Percentiles rank a stretch among this genome's conserved stretches.
Conservation (phyloP, 2,329 filamentous ascomycete genomes). For the Hypoxylon sp. region DNA sequence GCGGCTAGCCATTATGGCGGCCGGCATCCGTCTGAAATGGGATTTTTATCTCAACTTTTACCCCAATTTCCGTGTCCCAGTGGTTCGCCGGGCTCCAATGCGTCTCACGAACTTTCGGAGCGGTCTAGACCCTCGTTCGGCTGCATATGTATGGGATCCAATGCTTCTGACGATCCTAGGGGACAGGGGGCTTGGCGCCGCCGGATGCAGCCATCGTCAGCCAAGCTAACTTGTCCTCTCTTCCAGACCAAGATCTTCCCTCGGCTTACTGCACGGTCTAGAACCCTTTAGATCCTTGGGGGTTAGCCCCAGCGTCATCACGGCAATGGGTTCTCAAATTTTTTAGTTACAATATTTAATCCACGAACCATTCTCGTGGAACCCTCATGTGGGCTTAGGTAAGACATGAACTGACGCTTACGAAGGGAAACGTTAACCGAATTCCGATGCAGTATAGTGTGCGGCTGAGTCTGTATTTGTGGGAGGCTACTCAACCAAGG, state of each 20-base stretch:
- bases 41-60: conserved; percentile 28
- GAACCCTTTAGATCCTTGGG: conserved; percentile 23
- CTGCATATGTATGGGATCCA: conserved; percentile 33
- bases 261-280: conserved; percentile 39
- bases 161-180: conserved; percentile 18
- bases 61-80: conserved; percentile 38
- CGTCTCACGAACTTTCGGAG: conserved; percentile 42
- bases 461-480: conserved; percentile 31
- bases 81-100: conserved; percentile 41
- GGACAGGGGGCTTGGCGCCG: conserved; percentile 23
- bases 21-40: conserved; percentile 21
- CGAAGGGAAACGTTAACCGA: conserved; percentile 18
- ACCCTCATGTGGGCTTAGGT: conserved; percentile 24
- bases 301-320: conserved; percentile 34
- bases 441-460: conserved; percentile 6
- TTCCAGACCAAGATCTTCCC: conserved; percentile 24
- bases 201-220: conserved; percentile 39
- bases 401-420: conserved; percentile 14
- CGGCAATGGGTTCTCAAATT: conserved; percentile 25
- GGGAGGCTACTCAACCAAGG: conserved; percentile 18
- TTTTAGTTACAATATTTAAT: conserved; percentile 10
- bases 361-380: conserved; percentile 25
- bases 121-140: conserved; percentile 43
- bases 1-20: conserved; percentile 9
- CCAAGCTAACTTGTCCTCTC: conserved; percentile 35